A percentile compares a stretch with the other conserved stretches of the same genome.
Evolutionary conservation across 2,329 filamentous ascomycete species (phyloP).

Genomic region (Cryphonectria nitschkei): DNA sequence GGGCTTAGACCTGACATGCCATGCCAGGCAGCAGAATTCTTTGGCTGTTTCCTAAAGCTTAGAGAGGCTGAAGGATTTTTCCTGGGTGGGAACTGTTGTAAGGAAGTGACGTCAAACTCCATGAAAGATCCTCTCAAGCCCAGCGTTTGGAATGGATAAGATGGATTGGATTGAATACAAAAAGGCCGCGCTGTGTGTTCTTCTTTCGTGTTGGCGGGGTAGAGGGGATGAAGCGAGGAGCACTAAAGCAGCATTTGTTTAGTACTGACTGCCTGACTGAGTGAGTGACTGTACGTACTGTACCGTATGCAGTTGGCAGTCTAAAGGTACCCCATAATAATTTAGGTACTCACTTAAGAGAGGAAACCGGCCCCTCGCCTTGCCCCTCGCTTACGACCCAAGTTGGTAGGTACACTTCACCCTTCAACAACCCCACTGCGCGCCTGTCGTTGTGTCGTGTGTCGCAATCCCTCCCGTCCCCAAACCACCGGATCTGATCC

Average conservation of each 20-base stretch:
- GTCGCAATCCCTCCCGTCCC: neutral
- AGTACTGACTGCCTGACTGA: too few relatives aligned
- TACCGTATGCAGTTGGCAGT: neutral
- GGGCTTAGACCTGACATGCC: neutral
- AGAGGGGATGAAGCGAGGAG: too few relatives aligned
- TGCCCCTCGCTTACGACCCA: neutral
- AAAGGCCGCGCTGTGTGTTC: neutral
- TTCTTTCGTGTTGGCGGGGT: too few relatives aligned
- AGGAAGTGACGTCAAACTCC: neutral
- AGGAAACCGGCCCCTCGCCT: neutral
- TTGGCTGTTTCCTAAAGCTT: conserved; percentile 1
- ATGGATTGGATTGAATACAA: neutral
- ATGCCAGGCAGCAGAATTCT: neutral
- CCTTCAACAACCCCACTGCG: neutral
- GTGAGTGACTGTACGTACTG: too few relatives aligned
- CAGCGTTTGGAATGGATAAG: neutral
- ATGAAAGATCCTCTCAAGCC: neutral
- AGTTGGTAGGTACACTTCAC: neutral
- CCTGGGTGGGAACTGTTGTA: neutral
- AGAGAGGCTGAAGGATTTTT: neutral
- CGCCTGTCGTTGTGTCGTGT: too few relatives aligned
- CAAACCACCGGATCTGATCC: neutral
- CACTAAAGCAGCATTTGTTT: too few relatives aligned
- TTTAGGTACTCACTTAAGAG: neutral
- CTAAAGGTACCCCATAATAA: neutral